A percentile compares a stretch with the other conserved stretches of the same genome.
Conservation (phyloP, 1,284 basidiomycete species). For the Volvariella volvacea region DNA sequence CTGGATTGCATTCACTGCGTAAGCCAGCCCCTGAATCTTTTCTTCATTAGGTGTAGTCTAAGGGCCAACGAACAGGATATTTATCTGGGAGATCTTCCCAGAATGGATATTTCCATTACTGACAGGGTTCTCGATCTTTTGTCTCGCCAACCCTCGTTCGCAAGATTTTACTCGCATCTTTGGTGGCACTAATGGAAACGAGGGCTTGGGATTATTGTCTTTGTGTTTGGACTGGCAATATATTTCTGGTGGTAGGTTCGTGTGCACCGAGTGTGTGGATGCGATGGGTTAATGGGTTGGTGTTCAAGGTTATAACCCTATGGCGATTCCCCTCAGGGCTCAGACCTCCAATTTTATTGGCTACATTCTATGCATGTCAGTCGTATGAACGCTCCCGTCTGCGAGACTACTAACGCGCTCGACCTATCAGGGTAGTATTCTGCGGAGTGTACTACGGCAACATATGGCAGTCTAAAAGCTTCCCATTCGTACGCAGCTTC, state of each 20-base stretch:
- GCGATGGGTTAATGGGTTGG: conserved; percentile 12
- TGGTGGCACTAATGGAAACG: conserved; percentile 55
- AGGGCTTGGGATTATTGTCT: conserved; percentile 27
- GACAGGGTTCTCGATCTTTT: conserved; percentile 42
- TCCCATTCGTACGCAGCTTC: conserved; percentile 37
- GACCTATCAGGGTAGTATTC: conserved; percentile 33
- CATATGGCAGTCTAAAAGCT: conserved; percentile 38
- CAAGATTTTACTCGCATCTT: conserved; percentile 48
- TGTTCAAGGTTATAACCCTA: conserved; percentile 26
- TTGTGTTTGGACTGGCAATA: conserved; percentile 57
- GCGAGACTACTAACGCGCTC: no score
- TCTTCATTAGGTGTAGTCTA: conserved; percentile 7
- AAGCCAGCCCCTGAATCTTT: conserved; percentile 6
- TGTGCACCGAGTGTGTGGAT: conserved; percentile 25
- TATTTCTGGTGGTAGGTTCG: conserved; percentile 30
- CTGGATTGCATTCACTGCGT: conserved; percentile 41
- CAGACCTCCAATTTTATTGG: conserved; percentile 38
- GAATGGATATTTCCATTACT: conserved; percentile 44
- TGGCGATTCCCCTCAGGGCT: conserved; percentile 37
- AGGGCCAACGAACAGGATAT: conserved; percentile 27
- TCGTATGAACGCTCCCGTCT: no score
- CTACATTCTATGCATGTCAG: conserved; percentile 39
- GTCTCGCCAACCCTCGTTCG: conserved; percentile 45
- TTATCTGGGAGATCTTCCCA: conserved; percentile 44
- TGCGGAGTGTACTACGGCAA: conserved; percentile 35